Evolutionary conservation across 371 early-diverging fungal genomes (phyloP).

Genomic region (Mucor mucedo): DNA sequence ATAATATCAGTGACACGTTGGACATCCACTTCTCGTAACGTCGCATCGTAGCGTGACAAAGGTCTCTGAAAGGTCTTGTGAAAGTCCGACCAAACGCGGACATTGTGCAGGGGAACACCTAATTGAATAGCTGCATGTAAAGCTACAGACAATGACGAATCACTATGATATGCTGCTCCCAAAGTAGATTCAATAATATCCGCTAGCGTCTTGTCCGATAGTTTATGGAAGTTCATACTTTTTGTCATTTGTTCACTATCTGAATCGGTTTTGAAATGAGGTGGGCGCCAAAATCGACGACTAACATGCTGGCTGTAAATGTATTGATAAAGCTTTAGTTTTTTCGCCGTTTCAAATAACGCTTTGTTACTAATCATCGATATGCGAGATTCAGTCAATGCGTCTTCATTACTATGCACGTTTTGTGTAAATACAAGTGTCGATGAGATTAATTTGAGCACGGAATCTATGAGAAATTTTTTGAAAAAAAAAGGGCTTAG

Average conservation of each 20-base stretch:
- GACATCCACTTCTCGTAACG: conserved; percentile 16
- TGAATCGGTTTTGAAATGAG: conserved; percentile 36
- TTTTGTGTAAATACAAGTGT: conserved; percentile 74
- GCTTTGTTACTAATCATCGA: conserved; percentile 75
- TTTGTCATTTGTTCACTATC: conserved; percentile 40
- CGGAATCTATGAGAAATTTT: conserved; percentile 62
- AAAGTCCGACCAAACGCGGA: conserved; percentile 54
- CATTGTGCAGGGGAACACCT: conserved; percentile 55
- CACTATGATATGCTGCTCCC: conserved; percentile 75
- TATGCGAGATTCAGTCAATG: conserved; percentile 69
- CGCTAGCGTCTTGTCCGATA: conserved; percentile 84
- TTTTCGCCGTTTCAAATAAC: conserved; percentile 60
- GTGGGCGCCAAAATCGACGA: conserved; percentile 62
- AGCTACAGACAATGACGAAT: conserved; percentile 60
- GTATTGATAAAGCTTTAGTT: conserved; percentile 57
- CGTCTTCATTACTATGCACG: conserved; percentile 79
- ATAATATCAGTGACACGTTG: conserved; percentile 53
- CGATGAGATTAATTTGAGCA: conserved; percentile 82
- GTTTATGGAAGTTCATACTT: conserved; percentile 31
- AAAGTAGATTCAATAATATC: conserved; percentile 89
- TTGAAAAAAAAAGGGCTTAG: not conserved
- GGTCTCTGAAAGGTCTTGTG: conserved; percentile 10
- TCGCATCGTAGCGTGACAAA: not conserved
- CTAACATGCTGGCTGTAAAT: conserved; percentile 59
- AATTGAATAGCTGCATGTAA: conserved; percentile 57